Evolutionary conservation across 2,329 filamentous ascomycete species (phyloP).

Genomic region (Ilyonectria robusta): DNA sequence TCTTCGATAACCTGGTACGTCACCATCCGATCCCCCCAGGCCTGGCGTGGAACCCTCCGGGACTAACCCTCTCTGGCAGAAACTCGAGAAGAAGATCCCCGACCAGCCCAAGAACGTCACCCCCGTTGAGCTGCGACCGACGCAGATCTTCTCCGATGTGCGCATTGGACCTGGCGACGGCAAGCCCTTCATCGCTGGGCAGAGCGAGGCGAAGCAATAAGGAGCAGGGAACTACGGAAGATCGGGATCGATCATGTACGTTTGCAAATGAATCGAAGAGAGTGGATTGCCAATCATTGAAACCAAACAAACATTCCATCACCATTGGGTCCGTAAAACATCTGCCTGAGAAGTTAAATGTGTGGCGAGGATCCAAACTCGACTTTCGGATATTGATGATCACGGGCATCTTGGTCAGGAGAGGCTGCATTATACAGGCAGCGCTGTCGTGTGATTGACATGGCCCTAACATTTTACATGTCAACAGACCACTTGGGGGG

Average conservation of each 20-base stretch:
- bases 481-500: background rate
- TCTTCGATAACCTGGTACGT: slow-evolving; percentile 94
- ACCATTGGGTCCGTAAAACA: background rate
- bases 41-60: too few relatives aligned
- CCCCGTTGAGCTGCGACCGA: slow-evolving; percentile 80
- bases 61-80: slow-evolving; percentile 62
- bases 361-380: background rate
- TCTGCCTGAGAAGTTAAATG: background rate
- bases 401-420: background rate
- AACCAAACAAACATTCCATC: slow-evolving; percentile 21
- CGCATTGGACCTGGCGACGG: slow-evolving; percentile 59
- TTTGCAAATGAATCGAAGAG: slow-evolving; percentile 50
- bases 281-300: slow-evolving; percentile 40
- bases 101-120: slow-evolving; percentile 78
- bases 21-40: background rate
- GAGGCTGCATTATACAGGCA: background rate
- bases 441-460: background rate
- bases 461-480: background rate
- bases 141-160: slow-evolving; percentile 73
- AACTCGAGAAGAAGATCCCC: slow-evolving; percentile 85
- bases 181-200: slow-evolving; percentile 58
- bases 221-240: slow-evolving; percentile 35
- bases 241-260: slow-evolving; percentile 49
- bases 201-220: slow-evolving; percentile 56
- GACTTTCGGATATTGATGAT: background rate